Conservation (phyloP, 148 eudicot species). For the Nepenthes mirabilis region DNA sequence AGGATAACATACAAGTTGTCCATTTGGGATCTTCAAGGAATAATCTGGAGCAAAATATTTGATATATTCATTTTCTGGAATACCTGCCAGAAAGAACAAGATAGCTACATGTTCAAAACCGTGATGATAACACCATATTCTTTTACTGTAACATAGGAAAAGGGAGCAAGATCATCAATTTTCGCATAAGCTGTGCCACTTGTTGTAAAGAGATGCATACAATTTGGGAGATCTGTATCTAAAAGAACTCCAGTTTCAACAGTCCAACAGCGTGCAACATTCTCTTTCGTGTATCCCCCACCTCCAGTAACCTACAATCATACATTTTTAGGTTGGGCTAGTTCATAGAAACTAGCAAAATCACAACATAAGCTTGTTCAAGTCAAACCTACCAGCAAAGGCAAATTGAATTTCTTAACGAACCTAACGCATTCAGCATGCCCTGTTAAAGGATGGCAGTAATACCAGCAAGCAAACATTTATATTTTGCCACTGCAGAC, state of each 20-base stretch:
- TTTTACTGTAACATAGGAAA: not conserved
- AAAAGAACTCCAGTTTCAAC: slow-evolving; percentile 89
- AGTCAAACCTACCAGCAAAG: slow-evolving; percentile 60
- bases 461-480: slow-evolving; percentile 5
- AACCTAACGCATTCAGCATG: slow-evolving; percentile 96
- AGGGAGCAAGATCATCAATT: not conserved
- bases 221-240: slow-evolving; percentile 80
- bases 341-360: slow-evolving; percentile 4
- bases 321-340: slow-evolving; percentile 5
- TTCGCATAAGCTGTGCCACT: not conserved
- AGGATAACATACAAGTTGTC: slow-evolving; percentile 47
- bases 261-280: slow-evolving; percentile 99
- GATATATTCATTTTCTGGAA: slow-evolving; percentile 85
- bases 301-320: slow-evolving; percentile 84
- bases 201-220: slow-evolving; percentile 23
- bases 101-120: not conserved
- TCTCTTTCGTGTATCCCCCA: slow-evolving; percentile 97
- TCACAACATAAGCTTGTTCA: not conserved
- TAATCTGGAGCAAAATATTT: slow-evolving; percentile 87
- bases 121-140: not conserved
- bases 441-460: slow-evolving; percentile 34
- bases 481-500: not conserved
- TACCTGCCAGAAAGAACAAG: slow-evolving; percentile 47
- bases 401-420: slow-evolving; percentile 87
- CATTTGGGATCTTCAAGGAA: slow-evolving; percentile 66